A percentile compares a stretch with the other conserved stretches of the same genome.
Evolutionary conservation across 2,329 filamentous ascomycete genomes (phyloP).

Genomic region (Tolypocladium guangdongense): DNA sequence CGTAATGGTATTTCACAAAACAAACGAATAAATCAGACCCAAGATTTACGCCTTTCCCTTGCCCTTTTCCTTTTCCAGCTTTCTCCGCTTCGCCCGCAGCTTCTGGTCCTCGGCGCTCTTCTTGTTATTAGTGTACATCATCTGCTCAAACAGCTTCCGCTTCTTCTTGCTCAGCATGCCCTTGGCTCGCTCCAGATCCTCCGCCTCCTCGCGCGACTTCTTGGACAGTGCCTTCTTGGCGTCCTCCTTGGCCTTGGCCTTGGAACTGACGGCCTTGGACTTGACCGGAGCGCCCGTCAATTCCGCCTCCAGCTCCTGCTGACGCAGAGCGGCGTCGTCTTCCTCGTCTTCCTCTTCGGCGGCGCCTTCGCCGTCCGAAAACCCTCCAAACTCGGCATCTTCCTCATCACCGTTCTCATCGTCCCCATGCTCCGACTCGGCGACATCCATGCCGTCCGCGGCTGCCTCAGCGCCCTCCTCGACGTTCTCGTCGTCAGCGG

Average conservation of each 20-base stretch:
- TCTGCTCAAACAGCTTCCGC: slow-evolving; percentile 94
- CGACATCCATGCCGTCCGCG: slow-evolving; percentile 54
- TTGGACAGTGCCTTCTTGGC: slow-evolving; percentile 58
- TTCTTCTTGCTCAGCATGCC: slow-evolving; percentile 99
- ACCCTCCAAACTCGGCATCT: slow-evolving; percentile 27
- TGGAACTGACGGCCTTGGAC: slow-evolving; percentile 33
- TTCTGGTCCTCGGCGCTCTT: slow-evolving; percentile 83
- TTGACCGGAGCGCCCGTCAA: slow-evolving; percentile 57
- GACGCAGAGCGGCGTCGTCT: slow-evolving; percentile 60
- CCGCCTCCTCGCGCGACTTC: slow-evolving; percentile 64
- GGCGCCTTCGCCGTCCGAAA: slow-evolving; percentile 33
- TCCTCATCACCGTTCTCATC: slow-evolving; percentile 37
- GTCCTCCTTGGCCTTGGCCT: slow-evolving; percentile 56
- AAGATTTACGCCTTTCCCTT: slow-evolving; percentile 26
- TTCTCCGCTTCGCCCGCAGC: slow-evolving; percentile 81
- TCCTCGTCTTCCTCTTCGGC: slow-evolving; percentile 29
- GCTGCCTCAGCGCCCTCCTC: slow-evolving; percentile 56
- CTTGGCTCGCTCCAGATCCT: slow-evolving; percentile 86
- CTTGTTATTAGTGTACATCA: slow-evolving; percentile 91
- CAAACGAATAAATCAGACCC: background rate
- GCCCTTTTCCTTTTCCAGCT: slow-evolving; percentile 58
- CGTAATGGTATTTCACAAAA: slow-evolving; percentile 4
- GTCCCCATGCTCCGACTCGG: slow-evolving; percentile 36
- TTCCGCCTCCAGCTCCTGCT: slow-evolving; percentile 88
- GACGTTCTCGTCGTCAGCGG: slow-evolving; percentile 43